These are phyloP conservation scores for Vicia sativa DNA, from an alignment of 306 rosid species.

Conservation along the genomic window DNA sequence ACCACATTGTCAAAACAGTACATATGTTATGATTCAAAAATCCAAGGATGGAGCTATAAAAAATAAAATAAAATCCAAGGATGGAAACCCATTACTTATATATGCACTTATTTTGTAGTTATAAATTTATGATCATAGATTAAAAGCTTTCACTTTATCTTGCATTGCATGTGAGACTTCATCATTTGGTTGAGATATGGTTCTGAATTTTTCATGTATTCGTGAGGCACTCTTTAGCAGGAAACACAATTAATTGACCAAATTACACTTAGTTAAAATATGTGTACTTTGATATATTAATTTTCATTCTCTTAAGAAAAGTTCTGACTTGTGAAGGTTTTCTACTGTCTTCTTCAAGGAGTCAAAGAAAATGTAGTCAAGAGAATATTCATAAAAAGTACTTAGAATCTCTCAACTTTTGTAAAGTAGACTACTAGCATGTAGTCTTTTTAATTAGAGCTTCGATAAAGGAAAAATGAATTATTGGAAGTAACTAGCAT, in stretches of 20 bases:
- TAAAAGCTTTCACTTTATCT: slow-evolving; percentile 40
- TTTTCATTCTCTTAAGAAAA: neutral
- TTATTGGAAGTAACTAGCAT: neutral
- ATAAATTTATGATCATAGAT: slow-evolving; percentile 29
- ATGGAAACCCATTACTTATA: slow-evolving; percentile 41
- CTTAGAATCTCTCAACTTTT: slow-evolving; percentile 5
- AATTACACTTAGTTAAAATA: neutral
- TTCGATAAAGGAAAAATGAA: neutral
- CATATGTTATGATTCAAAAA: slow-evolving; percentile 62
- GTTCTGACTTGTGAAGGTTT: neutral
- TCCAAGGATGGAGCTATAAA: slow-evolving; percentile 54
- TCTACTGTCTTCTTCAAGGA: neutral
- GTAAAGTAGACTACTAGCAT: neutral
- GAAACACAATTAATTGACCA: slow-evolving; percentile 30
- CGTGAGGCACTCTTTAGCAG: slow-evolving; percentile 29
- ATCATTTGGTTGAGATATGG: slow-evolving; percentile 51
- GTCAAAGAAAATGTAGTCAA: slow-evolving; percentile 1
- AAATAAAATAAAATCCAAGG: slow-evolving; percentile 58
- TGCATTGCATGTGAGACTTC: slow-evolving; percentile 65
- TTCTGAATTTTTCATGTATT: slow-evolving; percentile 41
- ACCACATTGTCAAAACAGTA: slow-evolving; percentile 44
- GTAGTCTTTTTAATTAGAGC: neutral
- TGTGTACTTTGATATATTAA: neutral
- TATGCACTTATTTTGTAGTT: neutral
- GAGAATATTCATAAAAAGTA: neutral